Conservation (phyloP, 306 rosid species). For the Trifolium pratense region DNA sequence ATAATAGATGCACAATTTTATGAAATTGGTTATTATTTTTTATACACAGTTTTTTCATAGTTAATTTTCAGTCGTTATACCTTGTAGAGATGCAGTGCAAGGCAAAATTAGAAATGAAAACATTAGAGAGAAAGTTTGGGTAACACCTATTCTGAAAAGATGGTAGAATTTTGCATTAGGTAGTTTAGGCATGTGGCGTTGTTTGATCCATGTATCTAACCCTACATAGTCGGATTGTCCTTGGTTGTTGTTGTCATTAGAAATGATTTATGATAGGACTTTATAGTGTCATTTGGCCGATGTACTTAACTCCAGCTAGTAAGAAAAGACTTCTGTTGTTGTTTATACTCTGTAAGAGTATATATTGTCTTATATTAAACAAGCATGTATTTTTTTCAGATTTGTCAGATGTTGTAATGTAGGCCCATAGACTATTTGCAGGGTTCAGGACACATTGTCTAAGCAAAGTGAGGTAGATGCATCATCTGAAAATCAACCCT, state of each 20-base stretch:
- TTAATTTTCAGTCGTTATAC: constrained; percentile 3
- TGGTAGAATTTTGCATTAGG: constrained; percentile 1
- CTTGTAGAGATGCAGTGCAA: background rate
- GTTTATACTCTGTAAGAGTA: background rate
- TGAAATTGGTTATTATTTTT: background rate
- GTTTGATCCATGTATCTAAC: background rate
- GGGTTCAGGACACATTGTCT: constrained; percentile 71
- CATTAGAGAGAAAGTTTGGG: background rate
- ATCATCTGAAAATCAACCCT: constrained; percentile 54
- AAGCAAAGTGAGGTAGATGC: constrained; percentile 49
- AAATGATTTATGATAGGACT: background rate
- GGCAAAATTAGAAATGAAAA: background rate
- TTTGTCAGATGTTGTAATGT: constrained; percentile 47
- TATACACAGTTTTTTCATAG: background rate
- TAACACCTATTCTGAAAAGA: background rate
- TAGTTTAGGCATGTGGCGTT: background rate
- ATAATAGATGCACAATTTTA: constrained; percentile 12
- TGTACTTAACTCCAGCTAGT: background rate
- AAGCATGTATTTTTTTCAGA: constrained; percentile 29
- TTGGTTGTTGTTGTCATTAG: background rate
- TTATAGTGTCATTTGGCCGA: background rate
- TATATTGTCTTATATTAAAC: constrained; percentile 20
- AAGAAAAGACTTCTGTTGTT: background rate
- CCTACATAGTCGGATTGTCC: background rate
- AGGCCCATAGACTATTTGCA: constrained; percentile 74